These are phyloP conservation scores for Russula emetica DNA, from an alignment of 768 basidiomycete genomes.

Conservation along the genomic window DNA sequence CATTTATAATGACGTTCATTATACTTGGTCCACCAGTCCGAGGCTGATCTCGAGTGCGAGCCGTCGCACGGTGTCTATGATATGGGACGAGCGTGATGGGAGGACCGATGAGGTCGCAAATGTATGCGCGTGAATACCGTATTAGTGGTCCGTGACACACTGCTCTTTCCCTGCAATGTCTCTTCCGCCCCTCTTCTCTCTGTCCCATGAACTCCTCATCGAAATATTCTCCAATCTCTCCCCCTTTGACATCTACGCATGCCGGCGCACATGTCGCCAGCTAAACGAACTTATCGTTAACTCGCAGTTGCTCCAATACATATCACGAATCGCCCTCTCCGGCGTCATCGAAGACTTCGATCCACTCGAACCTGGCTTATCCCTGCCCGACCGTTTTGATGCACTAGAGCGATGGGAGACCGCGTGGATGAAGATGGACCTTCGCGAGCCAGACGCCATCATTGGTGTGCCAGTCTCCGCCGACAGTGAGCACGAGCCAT, in stretches of 20 bases:
- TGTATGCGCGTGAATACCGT: too few relatives aligned
- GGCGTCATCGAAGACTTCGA: constrained; percentile 22
- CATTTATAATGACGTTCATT: too few relatives aligned
- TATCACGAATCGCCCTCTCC: constrained; percentile 8
- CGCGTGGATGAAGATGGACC: neutral
- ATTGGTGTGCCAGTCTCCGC: neutral
- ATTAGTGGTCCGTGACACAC: too few relatives aligned
- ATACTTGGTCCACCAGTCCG: too few relatives aligned
- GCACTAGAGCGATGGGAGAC: constrained; percentile 9
- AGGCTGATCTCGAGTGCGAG: too few relatives aligned
- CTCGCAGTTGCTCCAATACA: constrained; percentile 7
- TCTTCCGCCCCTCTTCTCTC: constrained; percentile 3
- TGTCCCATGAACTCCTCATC: constrained; percentile 17
- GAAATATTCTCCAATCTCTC: constrained; percentile 2
- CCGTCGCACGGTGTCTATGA: too few relatives aligned
- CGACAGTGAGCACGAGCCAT: neutral
- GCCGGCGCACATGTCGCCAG: neutral
- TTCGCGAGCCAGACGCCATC: neutral
- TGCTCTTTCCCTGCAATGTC: neutral
- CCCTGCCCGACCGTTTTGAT: constrained; percentile 7
- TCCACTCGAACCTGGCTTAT: constrained; percentile 12
- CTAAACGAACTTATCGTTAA: neutral
- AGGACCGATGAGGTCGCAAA: too few relatives aligned
- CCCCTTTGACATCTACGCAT: constrained; percentile 5
- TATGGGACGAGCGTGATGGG: too few relatives aligned